Evolutionary conservation across 495 filamentous ascomycete genomes (phyloP).

Genomic region (Trichocladium uniseriatum): DNA sequence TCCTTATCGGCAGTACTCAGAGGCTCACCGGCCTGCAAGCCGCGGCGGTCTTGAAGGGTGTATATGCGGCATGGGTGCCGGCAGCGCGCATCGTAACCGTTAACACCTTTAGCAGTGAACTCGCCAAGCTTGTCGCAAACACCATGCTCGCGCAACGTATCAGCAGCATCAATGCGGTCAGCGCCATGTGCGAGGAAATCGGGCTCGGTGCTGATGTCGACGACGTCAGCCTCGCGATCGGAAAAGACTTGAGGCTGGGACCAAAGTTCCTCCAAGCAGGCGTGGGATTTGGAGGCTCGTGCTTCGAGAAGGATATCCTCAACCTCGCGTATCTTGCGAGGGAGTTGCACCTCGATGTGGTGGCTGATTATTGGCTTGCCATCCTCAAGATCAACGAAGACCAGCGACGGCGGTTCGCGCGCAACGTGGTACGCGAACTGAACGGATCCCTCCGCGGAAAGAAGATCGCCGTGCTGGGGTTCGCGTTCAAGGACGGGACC

Average conservation of each 20-base stretch:
- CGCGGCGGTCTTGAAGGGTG: slow-evolving; percentile 48
- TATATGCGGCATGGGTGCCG: slow-evolving; percentile 69
- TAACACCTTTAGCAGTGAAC: slow-evolving; percentile 72
- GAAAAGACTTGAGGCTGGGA: slow-evolving; percentile 63
- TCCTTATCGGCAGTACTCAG: slow-evolving; percentile 62
- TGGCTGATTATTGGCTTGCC: slow-evolving; percentile 66
- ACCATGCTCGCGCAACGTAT: slow-evolving; percentile 76
- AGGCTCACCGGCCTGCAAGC: slow-evolving; percentile 50
- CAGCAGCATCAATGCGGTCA: slow-evolving; percentile 74
- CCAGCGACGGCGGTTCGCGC: slow-evolving; percentile 59
- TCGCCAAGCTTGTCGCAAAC: slow-evolving; percentile 73
- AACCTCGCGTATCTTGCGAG: slow-evolving; percentile 67
- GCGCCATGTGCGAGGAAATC: slow-evolving; percentile 68
- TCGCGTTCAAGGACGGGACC: slow-evolving; percentile 76
- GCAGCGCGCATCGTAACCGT: slow-evolving; percentile 55
- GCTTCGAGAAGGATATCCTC: slow-evolving; percentile 76
- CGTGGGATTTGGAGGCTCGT: slow-evolving; percentile 72
- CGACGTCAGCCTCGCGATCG: slow-evolving; percentile 61
- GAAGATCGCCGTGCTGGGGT: slow-evolving; percentile 66
- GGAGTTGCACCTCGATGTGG: slow-evolving; percentile 57
- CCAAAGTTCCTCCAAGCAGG: slow-evolving; percentile 66
- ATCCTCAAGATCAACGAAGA: slow-evolving; percentile 71
- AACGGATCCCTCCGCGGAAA: slow-evolving; percentile 62
- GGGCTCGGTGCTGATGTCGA: slow-evolving; percentile 58
- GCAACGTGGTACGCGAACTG: slow-evolving; percentile 54